These are phyloP conservation scores for Epichloe glyceriae DNA, from an alignment of 2,329 filamentous ascomycete species.

Conservation along the genomic window DNA sequence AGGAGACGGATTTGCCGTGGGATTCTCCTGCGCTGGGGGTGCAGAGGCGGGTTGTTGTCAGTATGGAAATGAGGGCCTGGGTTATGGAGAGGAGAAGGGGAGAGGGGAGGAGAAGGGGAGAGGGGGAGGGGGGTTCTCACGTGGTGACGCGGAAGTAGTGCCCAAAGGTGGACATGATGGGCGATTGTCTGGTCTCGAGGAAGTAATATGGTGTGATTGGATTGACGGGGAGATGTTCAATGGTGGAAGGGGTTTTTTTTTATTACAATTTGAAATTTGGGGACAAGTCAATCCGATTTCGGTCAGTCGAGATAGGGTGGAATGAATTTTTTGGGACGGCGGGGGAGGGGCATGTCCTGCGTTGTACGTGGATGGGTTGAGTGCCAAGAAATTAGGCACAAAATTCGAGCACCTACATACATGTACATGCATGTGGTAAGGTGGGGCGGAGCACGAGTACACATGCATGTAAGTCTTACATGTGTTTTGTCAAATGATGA, in stretches of 20 bases:
- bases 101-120: too few relatives aligned
- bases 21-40: slow-evolving; percentile 43
- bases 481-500: too few relatives aligned
- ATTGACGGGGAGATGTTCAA: not conserved
- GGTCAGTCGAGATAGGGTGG: not conserved
- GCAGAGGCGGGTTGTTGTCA: not conserved
- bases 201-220: not conserved
- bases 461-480: too few relatives aligned
- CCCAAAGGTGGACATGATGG: slow-evolving; percentile 74
- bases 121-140: slow-evolving; percentile 26
- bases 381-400: too few relatives aligned
- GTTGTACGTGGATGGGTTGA: not conserved
- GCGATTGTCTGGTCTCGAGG: not conserved
- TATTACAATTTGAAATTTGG: too few relatives aligned
- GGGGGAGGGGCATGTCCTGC: not conserved
- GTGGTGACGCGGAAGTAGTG: slow-evolving; percentile 71
- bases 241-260: not conserved
- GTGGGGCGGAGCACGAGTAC: too few relatives aligned
- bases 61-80: too few relatives aligned
- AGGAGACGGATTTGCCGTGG: slow-evolving; percentile 85
- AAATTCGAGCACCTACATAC: too few relatives aligned
- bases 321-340: not conserved
- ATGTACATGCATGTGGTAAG: too few relatives aligned
- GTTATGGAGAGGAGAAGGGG: not conserved
- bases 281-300: not conserved